A percentile compares a stretch with the other conserved stretches of the same genome.
Evolutionary conservation across 495 filamentous ascomycete genomes (phyloP).

Genomic region (Lindgomyces ingoldianus): DNA sequence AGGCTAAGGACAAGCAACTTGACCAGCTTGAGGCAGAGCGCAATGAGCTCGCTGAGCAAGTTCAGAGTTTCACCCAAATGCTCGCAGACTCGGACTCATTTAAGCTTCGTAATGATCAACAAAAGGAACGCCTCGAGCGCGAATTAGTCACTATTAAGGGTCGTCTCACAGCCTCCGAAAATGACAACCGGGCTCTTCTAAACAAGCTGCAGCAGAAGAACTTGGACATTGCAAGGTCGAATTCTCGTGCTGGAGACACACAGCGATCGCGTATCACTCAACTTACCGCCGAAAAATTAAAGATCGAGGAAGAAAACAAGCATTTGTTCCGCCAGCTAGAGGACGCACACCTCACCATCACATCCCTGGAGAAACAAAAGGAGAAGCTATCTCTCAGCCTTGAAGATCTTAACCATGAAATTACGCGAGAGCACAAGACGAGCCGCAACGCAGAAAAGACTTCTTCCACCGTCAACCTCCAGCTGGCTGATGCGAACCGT

Average conservation of each 20-base stretch:
- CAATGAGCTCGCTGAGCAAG: slow-evolving; percentile 67
- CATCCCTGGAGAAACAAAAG: slow-evolving; percentile 89
- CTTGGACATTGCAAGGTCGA: slow-evolving; percentile 89
- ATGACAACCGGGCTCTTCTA: slow-evolving; percentile 91
- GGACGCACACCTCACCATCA: slow-evolving; percentile 80
- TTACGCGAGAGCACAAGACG: slow-evolving; percentile 85
- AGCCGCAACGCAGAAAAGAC: slow-evolving; percentile 89
- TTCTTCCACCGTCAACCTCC: slow-evolving; percentile 76
- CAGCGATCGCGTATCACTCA: slow-evolving; percentile 74
- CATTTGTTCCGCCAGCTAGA: slow-evolving; percentile 82
- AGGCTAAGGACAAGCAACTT: slow-evolving; percentile 67
- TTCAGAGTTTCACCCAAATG: slow-evolving; percentile 77
- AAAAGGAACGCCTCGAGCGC: slow-evolving; percentile 87
- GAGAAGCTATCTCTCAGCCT: slow-evolving; percentile 87
- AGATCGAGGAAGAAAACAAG: slow-evolving; percentile 79
- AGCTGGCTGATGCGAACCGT: slow-evolving; percentile 85
- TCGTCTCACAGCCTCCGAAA: slow-evolving; percentile 87
- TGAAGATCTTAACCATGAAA: slow-evolving; percentile 93
- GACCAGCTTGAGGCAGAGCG: slow-evolving; percentile 76
- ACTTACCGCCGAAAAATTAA: slow-evolving; percentile 81
- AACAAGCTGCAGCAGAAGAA: slow-evolving; percentile 99
- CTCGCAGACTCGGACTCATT: slow-evolving; percentile 88
- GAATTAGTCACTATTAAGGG: slow-evolving; percentile 93
- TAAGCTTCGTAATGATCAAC: slow-evolving; percentile 82
- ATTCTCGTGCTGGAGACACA: slow-evolving; percentile 79